Conservation (phyloP, 495 filamentous ascomycete species). For the Penicillium maclennaniae region DNA sequence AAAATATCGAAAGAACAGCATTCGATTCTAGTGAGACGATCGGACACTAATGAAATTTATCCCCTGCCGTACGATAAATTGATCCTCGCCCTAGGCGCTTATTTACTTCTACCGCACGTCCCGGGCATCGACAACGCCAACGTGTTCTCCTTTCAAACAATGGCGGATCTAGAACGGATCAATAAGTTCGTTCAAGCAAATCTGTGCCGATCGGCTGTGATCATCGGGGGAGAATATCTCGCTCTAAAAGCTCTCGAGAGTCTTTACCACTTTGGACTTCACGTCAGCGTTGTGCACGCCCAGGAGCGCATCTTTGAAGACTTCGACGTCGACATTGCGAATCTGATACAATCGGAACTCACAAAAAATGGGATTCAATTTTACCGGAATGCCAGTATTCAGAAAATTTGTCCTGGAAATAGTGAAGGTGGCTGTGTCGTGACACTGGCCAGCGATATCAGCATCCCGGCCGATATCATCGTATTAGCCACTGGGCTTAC, state of each 20-base stretch:
- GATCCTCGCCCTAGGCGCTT: constrained; percentile 2
- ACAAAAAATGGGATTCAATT: neutral
- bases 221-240: neutral
- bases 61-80: neutral
- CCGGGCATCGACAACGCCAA: neutral
- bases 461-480: neutral
- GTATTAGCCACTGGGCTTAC: neutral
- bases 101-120: neutral
- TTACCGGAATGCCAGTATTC: neutral
- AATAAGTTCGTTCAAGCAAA: neutral
- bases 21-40: neutral
- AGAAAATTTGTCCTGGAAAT: no score
- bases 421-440: no score
- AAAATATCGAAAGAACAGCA: neutral
- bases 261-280: neutral
- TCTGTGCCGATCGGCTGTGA: neutral
- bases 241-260: neutral
- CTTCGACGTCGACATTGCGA: neutral
- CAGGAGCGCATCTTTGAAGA: neutral
- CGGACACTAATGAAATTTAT: neutral
- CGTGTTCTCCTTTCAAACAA: neutral
- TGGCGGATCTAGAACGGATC: neutral
- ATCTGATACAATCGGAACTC: neutral
- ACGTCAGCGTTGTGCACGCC: neutral
- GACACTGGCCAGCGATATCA: neutral